Evolutionary conservation across 2,329 filamentous ascomycete genomes (phyloP), one percentile per base, ranked within the genome.

Genomic region (Stromatinia cepivora): DNA sequence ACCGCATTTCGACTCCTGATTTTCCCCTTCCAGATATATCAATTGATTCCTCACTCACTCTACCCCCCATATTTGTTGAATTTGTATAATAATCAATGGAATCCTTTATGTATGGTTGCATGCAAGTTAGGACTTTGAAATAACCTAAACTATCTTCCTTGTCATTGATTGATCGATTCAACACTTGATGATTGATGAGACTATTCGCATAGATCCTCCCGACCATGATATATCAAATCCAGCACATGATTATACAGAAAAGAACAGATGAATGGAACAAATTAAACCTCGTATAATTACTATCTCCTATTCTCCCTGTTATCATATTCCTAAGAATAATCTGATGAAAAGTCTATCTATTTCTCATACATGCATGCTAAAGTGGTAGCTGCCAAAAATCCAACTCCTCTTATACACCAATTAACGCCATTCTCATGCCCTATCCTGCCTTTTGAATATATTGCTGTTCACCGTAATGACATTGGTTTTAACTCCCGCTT

Each of bases 391-490:
- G 48, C 46, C 39, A 52, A 53, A 56, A 28, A 20, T 69, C 31
- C 39, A 48, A 54, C 31, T 39, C 66, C 63, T 63, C 46, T 68
- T 63, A 17, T 69, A 56, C 48, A 69, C 58, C 66, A 20, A 34
- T 28, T 56, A 69, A 69, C 66, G 66, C 66, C 66, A 2, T 56
- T 28, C 50, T 53, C 25, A 57, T 64, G 46, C 50, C 58, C 17
- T 69, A 69, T 69, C 67, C 67, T 66, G 53, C 34, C 20, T 59
- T 69, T 59, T 69, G 28, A 64, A 54, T 48, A 64, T 56, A 50
- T 69, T 22, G 28, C 31, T 64, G 4, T 42, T 46, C 34, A 28
- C 10, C 25, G 13, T 50, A 48, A 36, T 65, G 52, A 52, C 42
- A 39, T 20, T 10, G 17, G 25, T 34, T 6, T 45, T 52, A 69